Percentiles rank a stretch among this genome's conserved stretches.
Evolutionary conservation across 805 yeast genomes (phyloP).

Genomic region (Nakazawaea peltata): DNA sequence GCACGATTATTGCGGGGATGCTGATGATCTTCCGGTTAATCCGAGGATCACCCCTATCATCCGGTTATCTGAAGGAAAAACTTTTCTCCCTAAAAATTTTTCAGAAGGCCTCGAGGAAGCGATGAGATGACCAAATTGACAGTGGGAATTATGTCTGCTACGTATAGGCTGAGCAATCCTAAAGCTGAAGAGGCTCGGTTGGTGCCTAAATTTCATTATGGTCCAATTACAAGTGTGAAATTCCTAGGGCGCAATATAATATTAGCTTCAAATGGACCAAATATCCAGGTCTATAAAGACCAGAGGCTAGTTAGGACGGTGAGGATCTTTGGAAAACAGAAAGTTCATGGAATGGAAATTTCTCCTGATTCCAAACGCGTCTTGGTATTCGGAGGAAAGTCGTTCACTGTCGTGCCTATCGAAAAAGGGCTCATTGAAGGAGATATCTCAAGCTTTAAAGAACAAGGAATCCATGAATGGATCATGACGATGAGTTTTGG

Average conservation of each 20-base stretch:
- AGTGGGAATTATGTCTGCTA: not conserved
- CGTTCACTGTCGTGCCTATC: conserved; percentile 39
- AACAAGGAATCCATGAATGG: conserved; percentile 70
- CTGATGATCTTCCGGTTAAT: not conserved
- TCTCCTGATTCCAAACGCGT: conserved; percentile 20
- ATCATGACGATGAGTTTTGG: conserved; percentile 54
- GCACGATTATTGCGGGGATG: too few relatives aligned
- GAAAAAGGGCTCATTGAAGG: conserved; percentile 20
- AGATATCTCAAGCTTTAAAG: conserved; percentile 19
- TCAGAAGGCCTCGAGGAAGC: not conserved
- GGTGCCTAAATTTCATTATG: conserved; percentile 30
- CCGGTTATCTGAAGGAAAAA: too few relatives aligned
- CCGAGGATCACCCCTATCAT: too few relatives aligned
- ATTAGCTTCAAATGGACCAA: conserved; percentile 68
- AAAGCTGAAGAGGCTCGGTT: not conserved
- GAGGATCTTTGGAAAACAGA: conserved; percentile 58
- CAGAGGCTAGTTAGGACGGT: conserved; percentile 27
- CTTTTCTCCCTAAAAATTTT: too few relatives aligned
- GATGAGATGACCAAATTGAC: not conserved
- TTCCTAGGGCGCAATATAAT: conserved; percentile 29
- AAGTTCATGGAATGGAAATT: conserved; percentile 69
- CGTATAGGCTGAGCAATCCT: conserved; percentile 4
- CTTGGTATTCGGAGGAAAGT: conserved; percentile 64
- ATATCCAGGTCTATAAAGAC: conserved; percentile 45
- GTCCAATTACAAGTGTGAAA: conserved; percentile 65